These are phyloP conservation scores for Opeltia flavorubescens DNA, from an alignment of 495 filamentous ascomycete species.

Conservation along the genomic window DNA sequence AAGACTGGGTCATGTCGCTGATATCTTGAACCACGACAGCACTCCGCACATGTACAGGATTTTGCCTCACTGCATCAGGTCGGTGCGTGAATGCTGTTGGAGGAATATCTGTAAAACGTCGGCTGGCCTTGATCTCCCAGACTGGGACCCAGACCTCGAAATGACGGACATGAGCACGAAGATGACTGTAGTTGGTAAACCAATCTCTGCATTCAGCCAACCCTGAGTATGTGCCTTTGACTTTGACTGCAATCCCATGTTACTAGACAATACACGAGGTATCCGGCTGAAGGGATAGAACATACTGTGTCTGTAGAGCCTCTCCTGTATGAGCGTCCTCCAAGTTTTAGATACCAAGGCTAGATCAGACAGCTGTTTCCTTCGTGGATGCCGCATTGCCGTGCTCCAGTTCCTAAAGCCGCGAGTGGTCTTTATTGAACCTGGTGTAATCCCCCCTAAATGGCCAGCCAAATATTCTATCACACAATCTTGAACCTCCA, in stretches of 20 bases:
- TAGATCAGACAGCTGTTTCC: conserved; percentile 49
- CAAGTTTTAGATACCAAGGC: conserved; percentile 48
- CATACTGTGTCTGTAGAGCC: conserved; percentile 53
- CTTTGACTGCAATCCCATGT: conserved; percentile 33
- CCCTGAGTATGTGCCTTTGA: conserved; percentile 51
- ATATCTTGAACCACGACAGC: background rate
- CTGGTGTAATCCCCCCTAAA: conserved; percentile 33
- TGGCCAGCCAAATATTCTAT: conserved; percentile 56
- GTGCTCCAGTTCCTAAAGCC: conserved; percentile 46
- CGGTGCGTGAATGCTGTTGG: conserved; percentile 12
- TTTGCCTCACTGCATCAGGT: background rate
- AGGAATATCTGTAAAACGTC: conserved; percentile 7
- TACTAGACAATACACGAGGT: background rate
- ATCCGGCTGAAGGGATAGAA: background rate
- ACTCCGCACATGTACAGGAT: background rate
- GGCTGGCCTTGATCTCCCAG: conserved; percentile 39
- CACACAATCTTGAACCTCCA: conserved; percentile 58
- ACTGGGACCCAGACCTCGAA: conserved; percentile 64
- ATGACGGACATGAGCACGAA: conserved; percentile 50
- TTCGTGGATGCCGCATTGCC: conserved; percentile 49
- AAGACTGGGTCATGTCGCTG: conserved; percentile 12
- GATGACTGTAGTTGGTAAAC: conserved; percentile 42
- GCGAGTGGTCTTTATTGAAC: conserved; percentile 32
- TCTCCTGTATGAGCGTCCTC: conserved; percentile 50
- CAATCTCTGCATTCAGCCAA: conserved; percentile 39